Base-by-base conservation (phyloP, 805 yeast species). In the Blastobotrys robertii region DNA sequence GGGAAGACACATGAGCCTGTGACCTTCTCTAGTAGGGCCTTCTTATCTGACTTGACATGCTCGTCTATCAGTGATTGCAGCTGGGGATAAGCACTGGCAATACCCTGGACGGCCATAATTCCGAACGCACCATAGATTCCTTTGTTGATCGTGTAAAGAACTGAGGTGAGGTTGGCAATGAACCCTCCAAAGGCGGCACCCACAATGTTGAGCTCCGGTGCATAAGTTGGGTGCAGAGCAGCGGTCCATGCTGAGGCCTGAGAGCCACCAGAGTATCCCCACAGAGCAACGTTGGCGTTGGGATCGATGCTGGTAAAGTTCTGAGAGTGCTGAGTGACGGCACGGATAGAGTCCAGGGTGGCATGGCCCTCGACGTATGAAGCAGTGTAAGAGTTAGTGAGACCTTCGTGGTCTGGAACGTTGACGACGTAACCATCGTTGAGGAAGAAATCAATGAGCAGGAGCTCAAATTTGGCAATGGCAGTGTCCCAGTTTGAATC, bases 221-320 rank as follows among this genome's bases (percentile, higher is more conserved):
- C 58, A 14, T 56, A 56, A 8, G 36, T 2, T 3, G 34, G 31
- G 16, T 50, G 48, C 12, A 49, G 12, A 43, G 53, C 54, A 1
- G 50, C 49, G 2, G 60, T 57, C 44, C 50, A 49, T 10, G 56
- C 95, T 16, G 87, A 83, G 54, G 88, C 71, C 55, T 90, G 78
- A 60, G 73, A 78, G 52, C 76, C 70, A 49, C 81, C 86, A 44
- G 76, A 76, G 55, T 79, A 79, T 7, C 94, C 71, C 90, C 94
- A 92, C 29, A 85, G 84, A 10, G 94, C 95, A 53, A 83, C 84
- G 34, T 12, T 25, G 14, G 44, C 34, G 34, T 48, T 45, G 12
- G 36, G 11, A 12, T 36, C 36, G 14, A 68, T 71, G 51, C 74
- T 76, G 15, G 50, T 44, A 35, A 42, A 14, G 35, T 36, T 25